Conservation (phyloP, 2,329 filamentous ascomycete species). For the Amauroascus niger region DNA sequence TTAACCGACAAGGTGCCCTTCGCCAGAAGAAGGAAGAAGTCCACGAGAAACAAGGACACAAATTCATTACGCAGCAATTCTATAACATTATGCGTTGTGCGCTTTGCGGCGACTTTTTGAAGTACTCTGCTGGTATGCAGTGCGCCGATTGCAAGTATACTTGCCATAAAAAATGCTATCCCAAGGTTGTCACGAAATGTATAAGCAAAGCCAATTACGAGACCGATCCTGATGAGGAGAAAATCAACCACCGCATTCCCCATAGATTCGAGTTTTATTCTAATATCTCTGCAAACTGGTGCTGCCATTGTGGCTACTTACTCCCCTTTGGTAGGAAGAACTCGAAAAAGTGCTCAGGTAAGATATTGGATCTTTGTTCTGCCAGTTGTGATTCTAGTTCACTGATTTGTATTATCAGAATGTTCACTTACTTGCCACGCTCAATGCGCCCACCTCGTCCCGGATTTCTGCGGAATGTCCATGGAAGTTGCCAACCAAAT, state of each 20-base stretch:
- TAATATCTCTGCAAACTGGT: conserved; percentile 98
- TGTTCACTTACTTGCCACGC: conserved; percentile 86
- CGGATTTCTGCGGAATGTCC: conserved; percentile 98
- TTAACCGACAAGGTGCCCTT: conserved; percentile 90
- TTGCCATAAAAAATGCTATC: conserved; percentile 95
- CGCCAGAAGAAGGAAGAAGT: conserved; percentile 97
- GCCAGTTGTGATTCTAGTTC: neutral
- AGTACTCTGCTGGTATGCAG: conserved; percentile 98
- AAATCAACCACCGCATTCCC: conserved; percentile 98
- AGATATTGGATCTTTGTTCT: conserved; percentile 7
- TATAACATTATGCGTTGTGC: conserved; percentile 99
- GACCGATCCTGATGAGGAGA: conserved; percentile 96
- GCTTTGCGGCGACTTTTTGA: conserved; percentile 94
- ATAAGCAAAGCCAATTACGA: conserved; percentile 99
- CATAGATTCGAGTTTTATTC: conserved; percentile 95
- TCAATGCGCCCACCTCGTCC: conserved; percentile 85
- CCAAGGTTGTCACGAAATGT: conserved; percentile 95
- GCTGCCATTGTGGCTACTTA: conserved; percentile 96
- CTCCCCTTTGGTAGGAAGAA: conserved; percentile 92
- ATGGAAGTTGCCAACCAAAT: conserved; percentile 97
- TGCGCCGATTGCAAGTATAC: conserved; percentile 99
- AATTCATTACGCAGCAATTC: conserved; percentile 96
- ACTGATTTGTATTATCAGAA: conserved; percentile 45
- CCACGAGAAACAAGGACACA: conserved; percentile 98
- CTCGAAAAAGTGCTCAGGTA: conserved; percentile 81